Percentiles rank a stretch among this genome's conserved stretches.
phyloP scores from a whole-genome alignment of 2,329 filamentous ascomycete genomes.

The Epichloe sp. region DNA sequence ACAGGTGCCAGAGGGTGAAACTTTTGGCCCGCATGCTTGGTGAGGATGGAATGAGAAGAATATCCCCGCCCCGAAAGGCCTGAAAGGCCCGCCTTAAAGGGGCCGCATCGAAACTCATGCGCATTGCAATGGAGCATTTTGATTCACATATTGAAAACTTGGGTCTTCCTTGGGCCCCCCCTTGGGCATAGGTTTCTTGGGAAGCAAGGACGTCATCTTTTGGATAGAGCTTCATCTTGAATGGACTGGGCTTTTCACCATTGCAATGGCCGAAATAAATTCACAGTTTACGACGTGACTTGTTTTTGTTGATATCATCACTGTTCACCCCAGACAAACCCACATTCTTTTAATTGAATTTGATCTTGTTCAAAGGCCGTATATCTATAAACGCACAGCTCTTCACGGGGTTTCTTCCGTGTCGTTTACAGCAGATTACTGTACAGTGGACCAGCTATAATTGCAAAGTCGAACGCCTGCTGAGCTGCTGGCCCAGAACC shows the following conservation, averaged over 20 bases:
- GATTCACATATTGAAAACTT: neutral
- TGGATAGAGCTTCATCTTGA: neutral
- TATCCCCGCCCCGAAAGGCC: too few species aligned
- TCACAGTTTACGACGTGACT: neutral
- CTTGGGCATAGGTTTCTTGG: neutral
- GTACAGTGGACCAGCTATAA: slow-evolving; percentile 18
- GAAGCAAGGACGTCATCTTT: neutral
- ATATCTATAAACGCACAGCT: slow-evolving; percentile 16
- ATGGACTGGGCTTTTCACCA: neutral
- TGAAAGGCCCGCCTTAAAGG: neutral
- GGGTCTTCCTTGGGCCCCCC: neutral
- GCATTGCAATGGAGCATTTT: neutral
- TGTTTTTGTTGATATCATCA: too few species aligned
- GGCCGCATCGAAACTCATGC: neutral
- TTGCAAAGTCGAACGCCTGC: neutral
- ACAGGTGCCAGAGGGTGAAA: slow-evolving; percentile 46
- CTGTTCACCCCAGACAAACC: too few species aligned
- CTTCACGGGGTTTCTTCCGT: neutral
- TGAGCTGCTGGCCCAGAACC: slow-evolving; percentile 2
- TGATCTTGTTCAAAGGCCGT: neutral
- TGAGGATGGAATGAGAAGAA: slow-evolving; percentile 13
- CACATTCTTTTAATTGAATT: neutral
- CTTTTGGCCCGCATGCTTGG: slow-evolving; percentile 54
- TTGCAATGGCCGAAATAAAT: neutral
- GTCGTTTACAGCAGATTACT: slow-evolving; percentile 11